Evolutionary conservation across 345 rosid genomes (phyloP), one percentile per base, ranked within the genome.

Genomic region (Iberis pinnata): DNA sequence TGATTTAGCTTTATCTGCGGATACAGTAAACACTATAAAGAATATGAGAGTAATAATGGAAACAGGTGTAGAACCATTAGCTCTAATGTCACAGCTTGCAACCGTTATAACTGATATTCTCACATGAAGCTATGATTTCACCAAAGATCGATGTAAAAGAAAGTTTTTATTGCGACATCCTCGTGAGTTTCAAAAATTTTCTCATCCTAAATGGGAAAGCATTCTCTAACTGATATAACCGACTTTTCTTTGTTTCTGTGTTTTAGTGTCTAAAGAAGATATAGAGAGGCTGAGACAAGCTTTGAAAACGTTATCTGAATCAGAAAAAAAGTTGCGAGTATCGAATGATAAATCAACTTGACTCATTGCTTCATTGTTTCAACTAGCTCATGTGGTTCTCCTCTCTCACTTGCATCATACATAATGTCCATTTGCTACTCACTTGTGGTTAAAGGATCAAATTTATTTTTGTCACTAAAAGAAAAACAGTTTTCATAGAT

Each of bases 71-170:
- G 99, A 93, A 60, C 99, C 99, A 45, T 67, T 93, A 49, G 97
- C 95, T 58, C 74, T 93, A 69, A 93, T 93, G 97, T 86, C 99
- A n/a, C 99, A 93, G 68, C 95, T 93, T 48, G 97, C 99, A 61
- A 86, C 99, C 10, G 89, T 93, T 37, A 86, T 93, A 72, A 88
- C 99, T 3, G 99, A 93, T 59, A 78, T 93, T 65, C 81, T 93
- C 60, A 97, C 95, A 4, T 95, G 99, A 67, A 82, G 86, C 56
- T 88, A 83, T 67, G 89, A 93, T 61, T 81, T 86, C 70, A 45
- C 79, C 10, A 86, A 84, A 73, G 99, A 86, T 56, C 76, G 77
- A 72, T 75, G 63, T 26, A 75, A 71, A 67, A 75, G 95, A 52
- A 93, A 84, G 77, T 93, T 88, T 72, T 88, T 93, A 29, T 80